These are phyloP conservation scores for Talaromyces amestolkiae DNA, from an alignment of 2,329 filamentous ascomycete species.

Conservation along the genomic window DNA sequence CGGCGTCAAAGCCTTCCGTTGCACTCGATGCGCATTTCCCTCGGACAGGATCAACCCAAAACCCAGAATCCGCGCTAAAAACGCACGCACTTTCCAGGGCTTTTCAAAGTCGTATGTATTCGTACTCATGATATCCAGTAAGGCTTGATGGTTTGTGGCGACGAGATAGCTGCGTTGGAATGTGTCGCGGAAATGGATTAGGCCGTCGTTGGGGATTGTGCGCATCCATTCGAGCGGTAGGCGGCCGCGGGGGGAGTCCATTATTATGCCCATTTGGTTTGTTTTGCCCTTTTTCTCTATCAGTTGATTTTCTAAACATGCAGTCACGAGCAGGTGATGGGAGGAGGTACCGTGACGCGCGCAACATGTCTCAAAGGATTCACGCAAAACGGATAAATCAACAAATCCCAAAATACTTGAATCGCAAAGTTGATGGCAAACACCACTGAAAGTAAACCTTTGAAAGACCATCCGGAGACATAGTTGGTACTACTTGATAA, in stretches of 20 bases:
- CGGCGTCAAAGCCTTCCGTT: constrained; percentile 40
- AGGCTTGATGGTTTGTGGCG: constrained; percentile 37
- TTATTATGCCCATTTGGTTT: constrained; percentile 30
- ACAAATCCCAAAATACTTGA: constrained; percentile 35
- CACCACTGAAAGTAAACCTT: constrained; percentile 24
- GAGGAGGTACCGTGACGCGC: constrained; percentile 39
- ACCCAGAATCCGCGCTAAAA: constrained; percentile 50
- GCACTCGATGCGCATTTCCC: constrained; percentile 50
- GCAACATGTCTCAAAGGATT: constrained; percentile 53
- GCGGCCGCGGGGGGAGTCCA: constrained; percentile 35
- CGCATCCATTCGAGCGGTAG: constrained; percentile 48
- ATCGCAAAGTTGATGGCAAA: constrained; percentile 29
- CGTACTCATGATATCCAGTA: constrained; percentile 54
- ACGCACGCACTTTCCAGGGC: constrained; percentile 43
- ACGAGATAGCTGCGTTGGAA: constrained; percentile 41
- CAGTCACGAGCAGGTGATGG: no score
- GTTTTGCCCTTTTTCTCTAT: constrained; percentile 25
- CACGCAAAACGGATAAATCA: constrained; percentile 53
- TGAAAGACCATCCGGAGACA: constrained; percentile 26
- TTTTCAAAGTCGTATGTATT: constrained; percentile 57
- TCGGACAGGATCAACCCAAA: constrained; percentile 53
- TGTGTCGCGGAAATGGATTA: constrained; percentile 52
- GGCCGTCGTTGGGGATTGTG: constrained; percentile 54
- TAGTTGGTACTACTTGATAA: constrained; percentile 27
- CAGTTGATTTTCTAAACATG: neutral